A percentile compares a stretch with the other conserved stretches of the same genome.
Conservation (phyloP, 2,329 filamentous ascomycete species). For the Exophiala sp. region DNA sequence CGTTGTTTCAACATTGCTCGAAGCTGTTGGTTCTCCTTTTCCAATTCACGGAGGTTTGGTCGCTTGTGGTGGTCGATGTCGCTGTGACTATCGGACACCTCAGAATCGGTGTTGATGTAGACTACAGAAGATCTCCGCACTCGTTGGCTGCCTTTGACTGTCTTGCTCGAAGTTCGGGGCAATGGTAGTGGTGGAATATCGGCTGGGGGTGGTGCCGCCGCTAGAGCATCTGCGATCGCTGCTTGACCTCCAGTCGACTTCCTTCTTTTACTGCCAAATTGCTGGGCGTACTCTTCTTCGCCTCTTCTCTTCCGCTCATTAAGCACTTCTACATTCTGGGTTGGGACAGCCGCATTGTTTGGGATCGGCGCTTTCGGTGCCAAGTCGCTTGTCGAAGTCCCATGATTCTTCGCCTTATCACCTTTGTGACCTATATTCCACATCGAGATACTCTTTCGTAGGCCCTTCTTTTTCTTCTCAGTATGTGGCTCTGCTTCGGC, state of each 20-base stretch:
- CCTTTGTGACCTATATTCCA: slow-evolving; percentile 24
- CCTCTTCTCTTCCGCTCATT: slow-evolving; percentile 30
- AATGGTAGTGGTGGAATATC: neutral
- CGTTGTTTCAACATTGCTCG: slow-evolving; percentile 25
- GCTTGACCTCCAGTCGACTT: slow-evolving; percentile 16
- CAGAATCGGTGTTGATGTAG: slow-evolving; percentile 1
- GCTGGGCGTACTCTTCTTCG: slow-evolving; percentile 26
- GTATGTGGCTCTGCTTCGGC: slow-evolving; percentile 6
- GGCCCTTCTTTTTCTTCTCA: slow-evolving; percentile 21
- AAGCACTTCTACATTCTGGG: slow-evolving; percentile 15
- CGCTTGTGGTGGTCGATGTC: slow-evolving; percentile 26
- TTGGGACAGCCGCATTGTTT: neutral
- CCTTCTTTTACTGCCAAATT: slow-evolving; percentile 28
- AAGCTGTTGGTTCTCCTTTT: slow-evolving; percentile 29
- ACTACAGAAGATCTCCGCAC: slow-evolving; percentile 4
- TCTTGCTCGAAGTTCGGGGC: neutral
- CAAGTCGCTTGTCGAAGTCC: slow-evolving; percentile 6
- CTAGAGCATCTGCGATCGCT: neutral
- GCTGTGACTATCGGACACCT: slow-evolving; percentile 7
- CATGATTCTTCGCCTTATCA: slow-evolving; percentile 13
- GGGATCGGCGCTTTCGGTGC: neutral
- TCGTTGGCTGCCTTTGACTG: neutral
- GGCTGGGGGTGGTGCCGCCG: neutral
- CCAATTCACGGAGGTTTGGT: slow-evolving; percentile 22
- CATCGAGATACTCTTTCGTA: slow-evolving; percentile 27